Evolutionary conservation across 78 protist species (phyloP).

Genomic region (Dictyostelium capitatum): DNA sequence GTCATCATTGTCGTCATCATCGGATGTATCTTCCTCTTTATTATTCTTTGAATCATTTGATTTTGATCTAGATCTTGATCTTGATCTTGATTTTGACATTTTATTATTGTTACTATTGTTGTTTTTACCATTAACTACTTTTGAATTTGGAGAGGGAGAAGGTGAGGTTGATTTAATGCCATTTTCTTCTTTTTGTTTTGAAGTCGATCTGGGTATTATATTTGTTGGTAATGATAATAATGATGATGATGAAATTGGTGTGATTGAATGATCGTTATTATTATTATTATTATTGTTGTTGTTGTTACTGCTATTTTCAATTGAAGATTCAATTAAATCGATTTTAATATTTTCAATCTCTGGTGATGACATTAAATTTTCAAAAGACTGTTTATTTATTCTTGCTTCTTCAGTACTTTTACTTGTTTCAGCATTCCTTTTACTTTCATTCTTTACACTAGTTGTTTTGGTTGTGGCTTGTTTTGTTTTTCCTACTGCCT

Average conservation of each 20-base stretch:
- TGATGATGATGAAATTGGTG: background rate
- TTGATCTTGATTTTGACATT: background rate
- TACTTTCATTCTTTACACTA: too few species aligned
- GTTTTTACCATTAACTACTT: background rate
- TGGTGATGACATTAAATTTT: too few species aligned
- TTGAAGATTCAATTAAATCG: background rate
- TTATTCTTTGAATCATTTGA: background rate
- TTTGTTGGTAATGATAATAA: background rate
- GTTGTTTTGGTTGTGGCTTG: too few species aligned
- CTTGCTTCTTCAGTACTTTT: too few species aligned
- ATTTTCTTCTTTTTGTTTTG: background rate
- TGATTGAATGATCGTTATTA: background rate
- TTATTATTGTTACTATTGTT: background rate
- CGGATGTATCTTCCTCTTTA: background rate
- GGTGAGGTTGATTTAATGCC: background rate
- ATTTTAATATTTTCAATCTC: too few species aligned
- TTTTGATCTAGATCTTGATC: constrained; percentile 3
- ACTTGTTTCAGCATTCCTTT: too few species aligned
- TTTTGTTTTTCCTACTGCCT: too few species aligned
- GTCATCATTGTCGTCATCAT: too few species aligned
- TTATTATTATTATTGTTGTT: background rate
- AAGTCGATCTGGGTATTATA: constrained; percentile 3
- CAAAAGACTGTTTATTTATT: too few species aligned
- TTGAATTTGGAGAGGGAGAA: too few species aligned
- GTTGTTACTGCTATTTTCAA: background rate